Base-by-base conservation (phyloP, 805 yeast species). In the Saccharomycopsis vini region DNA sequence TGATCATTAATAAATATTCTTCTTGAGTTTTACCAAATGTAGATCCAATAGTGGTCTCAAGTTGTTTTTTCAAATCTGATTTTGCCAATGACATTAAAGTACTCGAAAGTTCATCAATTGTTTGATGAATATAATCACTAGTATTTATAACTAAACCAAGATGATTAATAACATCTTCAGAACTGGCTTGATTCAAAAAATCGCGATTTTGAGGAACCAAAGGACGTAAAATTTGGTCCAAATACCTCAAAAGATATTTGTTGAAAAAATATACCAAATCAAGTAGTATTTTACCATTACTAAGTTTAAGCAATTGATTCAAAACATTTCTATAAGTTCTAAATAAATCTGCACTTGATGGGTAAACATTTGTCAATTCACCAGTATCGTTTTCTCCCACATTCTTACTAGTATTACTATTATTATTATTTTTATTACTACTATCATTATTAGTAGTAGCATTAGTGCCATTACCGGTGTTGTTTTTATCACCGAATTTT, bases 301-400 rank as follows among this genome's bases (percentile, higher is more conserved):
- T 64, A 19, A 83, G 59, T 46, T 73, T 77, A 13, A 83, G 62
- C 7, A 88, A 69, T 56, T 86, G 95, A 19, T 79, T 68, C 30
- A 92, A 61, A 6, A 83, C 64, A 39, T 79, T 79, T 47, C 95
- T 75, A 58, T 85, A 89, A 2, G 75, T 63, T 54, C 87, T 74
- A 61, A 92, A 89, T 28, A 92, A 62, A 52, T 90, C 97, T 1
- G 94, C 86, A 9, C 95, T 83, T 0, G 95, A 84, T 31, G 81
- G 85, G 6, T 92, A 68, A 13, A 92, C 89, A 54, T 80, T 75
- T 4, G 81, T 74, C 7, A 73, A 67, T 32, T 67, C 66, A 16
- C 67, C 62, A 5, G 66, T 64, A 3, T 65, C 62, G n/a, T 58
- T 29, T 2, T 13, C 22, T 9, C 16, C 37, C 22, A n/a, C n/a